Evolutionary conservation across 805 yeast genomes (phyloP), one percentile per base, ranked within the genome.

Genomic region (Yamadazyma akitaensis): DNA sequence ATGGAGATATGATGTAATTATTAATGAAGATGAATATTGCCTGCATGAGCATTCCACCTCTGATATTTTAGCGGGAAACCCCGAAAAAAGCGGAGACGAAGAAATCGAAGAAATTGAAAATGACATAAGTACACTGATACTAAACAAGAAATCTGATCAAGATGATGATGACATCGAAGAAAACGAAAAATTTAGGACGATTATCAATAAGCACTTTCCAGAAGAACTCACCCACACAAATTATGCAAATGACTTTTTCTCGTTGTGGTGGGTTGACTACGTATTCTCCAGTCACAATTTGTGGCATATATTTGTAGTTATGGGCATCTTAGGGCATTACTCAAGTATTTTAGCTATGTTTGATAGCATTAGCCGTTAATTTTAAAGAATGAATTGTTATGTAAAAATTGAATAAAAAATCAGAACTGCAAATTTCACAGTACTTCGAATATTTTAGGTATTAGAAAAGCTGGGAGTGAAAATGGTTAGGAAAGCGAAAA

Each of bases 291-390:
- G 96, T 32, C 99, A 92, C 64, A 91, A 90, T 58, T 72, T 92
- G 26, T 92, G 99, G 99, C 99, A 92, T 67, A 62, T 89, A 11
- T 88, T 86, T 60, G 99, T 94, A 26, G 77, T 94, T 14, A 74
- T 86, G 21, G 99, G 99, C 2, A 82, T 89, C n/a, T 64, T 86
- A 36, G 96, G 95, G 28, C 98, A 92, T 64, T 94, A 91, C 65
- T 72, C 73, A 46, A 92, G 95, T 12, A 71, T 89, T 33, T 69
- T 88, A 51, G 82, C 80, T 47, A 84, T 91, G 86, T 83, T 83
- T 53, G 72, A 71, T 41, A 71, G 69, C 26, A 54, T 64, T 25
- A 19, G n/a, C 28, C 43, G 43, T 18, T 44, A 31, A 38, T 2
- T 24, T 11, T 12, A 28, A 36, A 7, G 31, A 18, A 33, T 24